Evolutionary conservation across 352 stramenopile species (phyloP), one percentile per base, ranked within the genome.

Genomic region (Thalassiosira exigua): DNA sequence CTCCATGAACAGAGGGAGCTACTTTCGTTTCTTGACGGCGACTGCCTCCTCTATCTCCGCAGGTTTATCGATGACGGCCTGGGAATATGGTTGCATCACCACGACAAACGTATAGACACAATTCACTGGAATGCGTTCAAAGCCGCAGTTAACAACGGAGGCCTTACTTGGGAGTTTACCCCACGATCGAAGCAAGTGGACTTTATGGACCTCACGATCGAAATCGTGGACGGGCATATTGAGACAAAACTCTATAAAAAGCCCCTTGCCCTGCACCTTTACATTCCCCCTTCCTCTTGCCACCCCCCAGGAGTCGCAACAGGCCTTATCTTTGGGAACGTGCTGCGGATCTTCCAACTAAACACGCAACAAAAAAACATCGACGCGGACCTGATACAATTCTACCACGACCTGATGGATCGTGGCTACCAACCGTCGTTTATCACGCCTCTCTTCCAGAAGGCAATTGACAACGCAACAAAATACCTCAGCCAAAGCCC

Each of bases 121-220:
- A 1, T 30, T 58, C 36, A 36, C 4, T 77, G 57, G 65, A 17
- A 11, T 4, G 12, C 27, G 2, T 77, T 82, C 39, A 27, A 57
- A 60, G 19, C 24, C 3, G 7, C 58, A 9, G 26, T 81, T 0
- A 52, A 70, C 17, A 9, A 71, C 22, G 46, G 29, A 12, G 72
- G 72, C 12, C 30, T 81, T 0, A 22, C 33, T 9, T 81, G 72
- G 72, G 53, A 56, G 17, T 75, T 75, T 22, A 66, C 30, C 1
- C 0, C 19, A 19, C 57, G 21, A 27, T 56, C 22, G 0, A 53
- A 66, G 24, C 32, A 19, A 3, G 46, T 64, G 0, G 30, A 59
- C 4, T 81, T 81, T 64, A 71, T 81, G 64, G 65, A 81, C 30
- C 14, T 81, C 1, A 71, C 50, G 5, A 64, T 75, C 5, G 29